A percentile compares a stretch with the other conserved stretches of the same genome.
Conservation (phyloP, 1,284 basidiomycete species). For the Irpex sp. region DNA sequence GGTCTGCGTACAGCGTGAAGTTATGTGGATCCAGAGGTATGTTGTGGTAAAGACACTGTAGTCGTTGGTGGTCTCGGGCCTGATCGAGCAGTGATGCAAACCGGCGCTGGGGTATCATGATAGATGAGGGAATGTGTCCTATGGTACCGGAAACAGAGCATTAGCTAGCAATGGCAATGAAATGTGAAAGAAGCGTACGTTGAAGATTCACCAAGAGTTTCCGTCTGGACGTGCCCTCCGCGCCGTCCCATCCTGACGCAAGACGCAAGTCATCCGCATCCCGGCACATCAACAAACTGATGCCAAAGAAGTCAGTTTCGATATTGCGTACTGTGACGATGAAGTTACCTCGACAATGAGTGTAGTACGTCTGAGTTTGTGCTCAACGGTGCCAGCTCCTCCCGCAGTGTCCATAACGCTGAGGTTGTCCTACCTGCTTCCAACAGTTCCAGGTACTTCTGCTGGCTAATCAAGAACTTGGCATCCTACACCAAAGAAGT, state of each 20-base stretch:
- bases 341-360: slow-evolving; percentile 72
- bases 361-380: slow-evolving; percentile 79
- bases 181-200: slow-evolving; percentile 44
- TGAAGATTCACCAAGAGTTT: slow-evolving; percentile 80
- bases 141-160: slow-evolving; percentile 8
- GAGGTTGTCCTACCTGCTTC: slow-evolving; percentile 79
- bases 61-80: slow-evolving; percentile 77
- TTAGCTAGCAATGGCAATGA: slow-evolving; percentile 1
- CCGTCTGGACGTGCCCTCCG: slow-evolving; percentile 73
- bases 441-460: slow-evolving; percentile 95
- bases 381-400: slow-evolving; percentile 81
- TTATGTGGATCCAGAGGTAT: slow-evolving; percentile 50
- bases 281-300: slow-evolving; percentile 86
- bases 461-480: slow-evolving; percentile 85
- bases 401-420: slow-evolving; percentile 83
- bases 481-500: slow-evolving; percentile 52
- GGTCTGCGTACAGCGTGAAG: slow-evolving; percentile 86
- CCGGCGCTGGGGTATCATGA: slow-evolving; percentile 91
- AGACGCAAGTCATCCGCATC: slow-evolving; percentile 80
- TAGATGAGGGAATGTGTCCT: slow-evolving; percentile 86
- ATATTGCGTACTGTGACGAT: background rate
- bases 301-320: background rate
- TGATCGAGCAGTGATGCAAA: slow-evolving; percentile 86
- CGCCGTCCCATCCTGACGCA: slow-evolving; percentile 88
- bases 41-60: slow-evolving; percentile 81